Conservation (phyloP, 257 asterid species). For the Solanum ahanhuiri region DNA sequence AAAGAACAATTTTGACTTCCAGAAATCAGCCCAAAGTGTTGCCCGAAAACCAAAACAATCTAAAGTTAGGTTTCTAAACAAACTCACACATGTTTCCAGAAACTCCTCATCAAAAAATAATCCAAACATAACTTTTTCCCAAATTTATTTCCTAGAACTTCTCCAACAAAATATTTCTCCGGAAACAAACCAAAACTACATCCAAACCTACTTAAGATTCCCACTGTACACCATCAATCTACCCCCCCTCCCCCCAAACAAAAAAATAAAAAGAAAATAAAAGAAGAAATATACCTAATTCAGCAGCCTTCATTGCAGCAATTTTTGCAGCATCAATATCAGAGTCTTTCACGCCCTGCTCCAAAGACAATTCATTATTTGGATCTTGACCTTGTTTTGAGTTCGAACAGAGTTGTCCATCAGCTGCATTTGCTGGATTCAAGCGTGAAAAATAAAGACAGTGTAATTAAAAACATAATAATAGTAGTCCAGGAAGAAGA, state of each 20-base stretch:
- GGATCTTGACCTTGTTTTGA: slow-evolving; percentile 15
- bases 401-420: slow-evolving; percentile 4
- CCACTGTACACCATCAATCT: neutral
- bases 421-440: slow-evolving; percentile 2
- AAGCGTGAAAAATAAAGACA: neutral
- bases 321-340: slow-evolving; percentile 87
- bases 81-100: neutral
- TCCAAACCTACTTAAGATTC: neutral
- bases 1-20: neutral
- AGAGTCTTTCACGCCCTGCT: slow-evolving; percentile 59
- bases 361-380: slow-evolving; percentile 29
- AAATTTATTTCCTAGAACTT: neutral
- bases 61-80: neutral
- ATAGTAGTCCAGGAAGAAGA: neutral
- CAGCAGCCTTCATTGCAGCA: slow-evolving; percentile 98
- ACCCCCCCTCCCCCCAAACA: neutral
- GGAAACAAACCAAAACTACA: neutral
- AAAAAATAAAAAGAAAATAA: neutral
- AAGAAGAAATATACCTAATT: slow-evolving; percentile 40
- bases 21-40: neutral
- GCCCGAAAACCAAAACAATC: neutral
- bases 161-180: neutral
- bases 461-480: neutral
- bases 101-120: neutral
- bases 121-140: neutral